Percentiles rank a stretch among this genome's conserved stretches.
phyloP scores from a whole-genome alignment of 2,329 filamentous ascomycete species.

The Sporothrix globosa region DNA sequence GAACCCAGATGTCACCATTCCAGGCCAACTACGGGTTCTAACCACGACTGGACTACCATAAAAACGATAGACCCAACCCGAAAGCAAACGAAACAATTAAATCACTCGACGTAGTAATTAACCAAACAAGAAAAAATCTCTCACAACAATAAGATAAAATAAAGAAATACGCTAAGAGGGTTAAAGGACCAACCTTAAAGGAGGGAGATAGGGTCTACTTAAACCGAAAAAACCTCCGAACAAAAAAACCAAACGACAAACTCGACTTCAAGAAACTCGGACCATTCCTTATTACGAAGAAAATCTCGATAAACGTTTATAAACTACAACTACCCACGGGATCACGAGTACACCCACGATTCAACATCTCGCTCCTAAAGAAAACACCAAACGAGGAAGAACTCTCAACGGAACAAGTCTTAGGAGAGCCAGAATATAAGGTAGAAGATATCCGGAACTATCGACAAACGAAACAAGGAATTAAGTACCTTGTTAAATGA shows the following conservation, averaged over 20 bases:
- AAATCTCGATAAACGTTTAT: not conserved
- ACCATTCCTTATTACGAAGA: not conserved
- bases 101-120: not conserved
- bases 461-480: too few species aligned
- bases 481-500: too few species aligned
- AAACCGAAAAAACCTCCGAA: not conserved
- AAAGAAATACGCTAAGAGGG: not conserved
- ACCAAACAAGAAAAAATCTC: not conserved
- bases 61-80: not conserved
- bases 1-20: not conserved
- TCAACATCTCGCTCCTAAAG: not conserved
- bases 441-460: not conserved
- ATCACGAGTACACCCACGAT: not conserved
- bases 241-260: not conserved
- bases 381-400: not conserved
- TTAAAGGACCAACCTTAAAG: slow-evolving; percentile 8
- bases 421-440: not conserved
- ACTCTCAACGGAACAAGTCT: not conserved
- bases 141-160: not conserved
- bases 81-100: not conserved
- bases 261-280: not conserved
- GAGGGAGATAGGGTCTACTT: slow-evolving; percentile 5
- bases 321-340: not conserved
- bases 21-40: not conserved
- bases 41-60: not conserved